Evolutionary conservation across 2,329 filamentous ascomycete species (phyloP), one percentile per base, ranked within the genome.

Genomic region (Chrysosphaeria jannelii): DNA sequence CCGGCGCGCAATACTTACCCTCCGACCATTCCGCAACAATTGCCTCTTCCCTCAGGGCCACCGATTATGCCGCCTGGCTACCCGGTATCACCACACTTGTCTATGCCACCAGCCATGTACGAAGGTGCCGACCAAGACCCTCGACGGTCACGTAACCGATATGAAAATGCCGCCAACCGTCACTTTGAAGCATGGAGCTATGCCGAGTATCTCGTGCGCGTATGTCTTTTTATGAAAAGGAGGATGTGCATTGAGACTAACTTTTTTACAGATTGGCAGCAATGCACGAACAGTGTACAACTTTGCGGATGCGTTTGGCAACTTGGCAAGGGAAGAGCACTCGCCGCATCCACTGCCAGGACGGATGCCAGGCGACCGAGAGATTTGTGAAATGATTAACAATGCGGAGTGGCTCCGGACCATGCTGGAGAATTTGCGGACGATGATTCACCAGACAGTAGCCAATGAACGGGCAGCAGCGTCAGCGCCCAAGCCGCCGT

Each of bases 271-370:
- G 57, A 53, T 61, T 32, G 47, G 46, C 20, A 47, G 45, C 25
- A 46, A 47, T 4, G 50, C 54, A 10, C 48, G 55, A 17, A 60
- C 53, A 2, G 45, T 61, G 6, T 54, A 45, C 34, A 53, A 54
- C 29, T 63, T 62, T 33, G 53, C 55, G 16, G 57, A 62, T 30
- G 52, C 51, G 2, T 62, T 59, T 25, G 43, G 44, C 5, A 47
- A 50, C 23, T 47, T 58, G 13, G 55, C 55, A 3, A 49, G 51
- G 7, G 57, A 62, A 30, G 55, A 61, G 32, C 53, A 58, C 21
- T 49, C 51, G 5, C 43, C 46, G 8, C 52, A 57, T 14, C 48
- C 53, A 1, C 52, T 58, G 12, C 50, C 53, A 1, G 52, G 55
- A 21, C 45, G 57, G 25, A 39, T 63, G 21, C 58, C 58, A 0